Evolutionary conservation across 768 basidiomycete genomes (phyloP).

Genomic region (Lactarius sp.): DNA sequence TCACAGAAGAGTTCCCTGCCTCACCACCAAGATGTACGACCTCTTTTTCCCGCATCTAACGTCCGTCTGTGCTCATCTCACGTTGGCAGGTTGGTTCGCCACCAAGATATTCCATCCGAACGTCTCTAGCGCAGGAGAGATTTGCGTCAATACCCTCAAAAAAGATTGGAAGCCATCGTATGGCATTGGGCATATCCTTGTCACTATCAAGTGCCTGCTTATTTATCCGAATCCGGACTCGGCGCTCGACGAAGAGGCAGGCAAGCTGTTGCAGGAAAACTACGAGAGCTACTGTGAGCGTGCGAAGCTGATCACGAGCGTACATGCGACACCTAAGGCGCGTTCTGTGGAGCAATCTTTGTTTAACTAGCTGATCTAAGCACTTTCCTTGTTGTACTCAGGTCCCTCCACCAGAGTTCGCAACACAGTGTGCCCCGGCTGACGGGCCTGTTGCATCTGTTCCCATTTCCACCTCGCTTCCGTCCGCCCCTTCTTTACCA

Average conservation of each 20-base stretch:
- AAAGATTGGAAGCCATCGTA: slow-evolving; percentile 94
- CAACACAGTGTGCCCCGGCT: slow-evolving; percentile 29
- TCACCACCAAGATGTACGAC: slow-evolving; percentile 87
- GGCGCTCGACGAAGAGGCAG: slow-evolving; percentile 93
- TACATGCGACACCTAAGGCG: slow-evolving; percentile 82
- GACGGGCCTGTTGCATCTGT: slow-evolving; percentile 32
- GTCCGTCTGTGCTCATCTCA: neutral
- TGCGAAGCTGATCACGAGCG: slow-evolving; percentile 82
- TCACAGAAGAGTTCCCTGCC: slow-evolving; percentile 91
- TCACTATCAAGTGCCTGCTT: slow-evolving; percentile 90
- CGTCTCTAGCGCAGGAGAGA: slow-evolving; percentile 84
- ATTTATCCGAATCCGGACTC: slow-evolving; percentile 98
- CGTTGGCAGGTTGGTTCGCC: slow-evolving; percentile 66
- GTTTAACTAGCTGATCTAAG: neutral
- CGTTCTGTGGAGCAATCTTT: slow-evolving; percentile 26
- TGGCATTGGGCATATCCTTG: slow-evolving; percentile 86
- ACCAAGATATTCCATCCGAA: slow-evolving; percentile 99
- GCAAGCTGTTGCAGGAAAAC: slow-evolving; percentile 84
- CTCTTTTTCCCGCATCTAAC: slow-evolving; percentile 3
- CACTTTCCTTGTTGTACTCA: slow-evolving; percentile 12
- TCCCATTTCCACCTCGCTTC: slow-evolving; percentile 29
- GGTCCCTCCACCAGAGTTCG: slow-evolving; percentile 61
- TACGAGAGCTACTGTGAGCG: slow-evolving; percentile 85
- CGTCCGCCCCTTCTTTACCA: slow-evolving; percentile 33
- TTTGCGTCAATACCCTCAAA: slow-evolving; percentile 96